These are phyloP conservation scores for Cadophora gregata DNA, from an alignment of 2,329 filamentous ascomycete genomes.

Conservation along the genomic window DNA sequence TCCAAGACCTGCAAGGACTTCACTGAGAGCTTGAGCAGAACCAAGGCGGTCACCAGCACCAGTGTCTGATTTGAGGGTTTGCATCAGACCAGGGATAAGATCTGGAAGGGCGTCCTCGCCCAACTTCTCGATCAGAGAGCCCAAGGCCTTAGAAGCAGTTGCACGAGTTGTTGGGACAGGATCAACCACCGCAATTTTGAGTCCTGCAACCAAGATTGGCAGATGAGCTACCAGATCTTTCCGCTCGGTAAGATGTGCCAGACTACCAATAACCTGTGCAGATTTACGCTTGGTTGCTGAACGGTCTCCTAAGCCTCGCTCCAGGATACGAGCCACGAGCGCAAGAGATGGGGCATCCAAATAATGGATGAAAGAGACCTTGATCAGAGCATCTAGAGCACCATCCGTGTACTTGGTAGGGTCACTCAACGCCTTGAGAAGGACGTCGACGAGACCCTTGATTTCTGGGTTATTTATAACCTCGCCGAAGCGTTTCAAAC, in stretches of 20 bases:
- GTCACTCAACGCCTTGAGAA: conserved; percentile 96
- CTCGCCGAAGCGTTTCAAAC: conserved; percentile 96
- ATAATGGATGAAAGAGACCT: conserved; percentile 98
- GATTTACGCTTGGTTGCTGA: conserved; percentile 97
- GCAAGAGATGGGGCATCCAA: conserved; percentile 96
- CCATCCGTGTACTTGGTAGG: conserved; percentile 97
- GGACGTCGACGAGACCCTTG: conserved; percentile 86
- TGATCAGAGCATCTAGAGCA: conserved; percentile 91
- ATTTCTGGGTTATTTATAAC: conserved; percentile 98
- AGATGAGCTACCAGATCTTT: conserved; percentile 92
- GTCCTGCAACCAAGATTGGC: conserved; percentile 87
- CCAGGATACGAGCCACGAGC: conserved; percentile 91
- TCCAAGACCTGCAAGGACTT: conserved; percentile 93
- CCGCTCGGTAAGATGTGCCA: conserved; percentile 95
- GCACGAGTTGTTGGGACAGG: conserved; percentile 96
- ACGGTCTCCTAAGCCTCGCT: conserved; percentile 87
- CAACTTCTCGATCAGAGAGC: conserved; percentile 96
- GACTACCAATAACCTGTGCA: conserved; percentile 94
- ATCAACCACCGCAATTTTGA: conserved; percentile 89
- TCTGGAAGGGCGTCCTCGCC: conserved; percentile 96
- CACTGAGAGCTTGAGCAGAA: conserved; percentile 93
- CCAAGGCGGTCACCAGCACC: conserved; percentile 95
- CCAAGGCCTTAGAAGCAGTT: conserved; percentile 93
- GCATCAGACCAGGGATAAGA: conserved; percentile 96
- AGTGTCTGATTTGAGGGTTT: conserved; percentile 95